phyloP scores from a whole-genome alignment of 306 rosid species.

The Cucumis hystrix region DNA sequence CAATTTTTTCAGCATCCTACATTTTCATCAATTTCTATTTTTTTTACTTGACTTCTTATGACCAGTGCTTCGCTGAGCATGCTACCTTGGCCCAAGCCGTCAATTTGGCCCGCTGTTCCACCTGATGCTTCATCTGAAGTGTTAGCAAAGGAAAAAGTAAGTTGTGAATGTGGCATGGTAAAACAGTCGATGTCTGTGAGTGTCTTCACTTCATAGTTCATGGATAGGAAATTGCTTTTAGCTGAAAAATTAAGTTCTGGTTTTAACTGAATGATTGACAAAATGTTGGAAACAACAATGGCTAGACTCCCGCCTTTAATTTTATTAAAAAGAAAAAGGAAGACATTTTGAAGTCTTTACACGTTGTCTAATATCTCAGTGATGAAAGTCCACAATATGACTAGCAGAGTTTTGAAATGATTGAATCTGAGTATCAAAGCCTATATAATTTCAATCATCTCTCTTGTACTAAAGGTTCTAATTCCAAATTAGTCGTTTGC shows the following conservation, averaged over 20 bases:
- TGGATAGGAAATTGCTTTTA: neutral
- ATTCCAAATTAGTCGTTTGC: neutral
- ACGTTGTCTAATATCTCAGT: neutral
- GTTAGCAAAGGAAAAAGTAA: slow-evolving; percentile 86
- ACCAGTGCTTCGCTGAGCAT: slow-evolving; percentile 89
- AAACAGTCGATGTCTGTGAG: neutral
- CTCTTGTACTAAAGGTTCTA: neutral
- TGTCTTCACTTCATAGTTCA: neutral
- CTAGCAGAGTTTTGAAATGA: neutral
- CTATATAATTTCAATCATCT: neutral
- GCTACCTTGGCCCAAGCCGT: slow-evolving; percentile 98
- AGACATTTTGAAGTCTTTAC: neutral
- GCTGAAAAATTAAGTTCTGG: neutral
- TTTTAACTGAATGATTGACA: neutral
- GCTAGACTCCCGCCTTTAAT: neutral
- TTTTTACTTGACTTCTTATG: slow-evolving; percentile 4
- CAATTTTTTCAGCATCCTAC: neutral
- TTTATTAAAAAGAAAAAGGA: neutral
- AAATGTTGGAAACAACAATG: neutral
- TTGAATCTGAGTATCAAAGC: neutral
- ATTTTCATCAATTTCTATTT: neutral
- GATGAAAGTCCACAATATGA: neutral
- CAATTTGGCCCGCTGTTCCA: slow-evolving; percentile 84
- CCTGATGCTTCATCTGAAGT: slow-evolving; percentile 76
- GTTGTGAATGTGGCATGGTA: slow-evolving; percentile 4